A percentile compares a stretch with the other conserved stretches of the same genome.
Conservation (phyloP, 345 rosid genomes). For the Hypericum perforatum region DNA sequence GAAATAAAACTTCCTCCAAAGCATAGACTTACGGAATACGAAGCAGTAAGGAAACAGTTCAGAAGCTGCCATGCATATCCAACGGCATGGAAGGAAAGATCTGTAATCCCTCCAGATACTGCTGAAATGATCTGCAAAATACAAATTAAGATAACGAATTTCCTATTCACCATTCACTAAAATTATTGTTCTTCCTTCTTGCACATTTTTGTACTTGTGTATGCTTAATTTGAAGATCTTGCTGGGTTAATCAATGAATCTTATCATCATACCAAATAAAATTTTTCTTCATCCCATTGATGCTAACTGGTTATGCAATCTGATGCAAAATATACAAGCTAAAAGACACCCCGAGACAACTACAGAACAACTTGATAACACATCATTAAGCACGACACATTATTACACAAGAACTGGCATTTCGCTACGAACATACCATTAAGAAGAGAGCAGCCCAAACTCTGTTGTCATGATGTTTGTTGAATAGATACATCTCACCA, state of each 20-base stretch:
- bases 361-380: neutral
- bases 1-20: conserved; percentile 4
- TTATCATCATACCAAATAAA: too few species aligned
- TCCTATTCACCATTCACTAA: too few species aligned
- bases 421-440: conserved; percentile 51
- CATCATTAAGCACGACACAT: neutral
- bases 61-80: conserved; percentile 92
- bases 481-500: conserved; percentile 95
- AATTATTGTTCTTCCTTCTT: too few species aligned
- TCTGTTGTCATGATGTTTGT: conserved; percentile 79
- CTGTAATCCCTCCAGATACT: conserved; percentile 91
- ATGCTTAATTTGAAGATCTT: too few species aligned
- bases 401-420: neutral
- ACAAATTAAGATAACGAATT: neutral
- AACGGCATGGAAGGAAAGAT: conserved; percentile 76
- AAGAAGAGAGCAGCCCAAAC: conserved; percentile 95
- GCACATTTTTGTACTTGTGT: too few species aligned
- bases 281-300: too few species aligned
- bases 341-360: too few species aligned
- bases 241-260: too few species aligned
- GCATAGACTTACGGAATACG: conserved; percentile 73
- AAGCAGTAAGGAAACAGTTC: conserved; percentile 87
- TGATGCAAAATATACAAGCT: too few species aligned
- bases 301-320: too few species aligned
- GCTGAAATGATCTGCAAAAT: conserved; percentile 77